Evolutionary conservation across 345 rosid genomes (phyloP), one percentile per base, ranked within the genome.

Genomic region (Citrus inodora): DNA sequence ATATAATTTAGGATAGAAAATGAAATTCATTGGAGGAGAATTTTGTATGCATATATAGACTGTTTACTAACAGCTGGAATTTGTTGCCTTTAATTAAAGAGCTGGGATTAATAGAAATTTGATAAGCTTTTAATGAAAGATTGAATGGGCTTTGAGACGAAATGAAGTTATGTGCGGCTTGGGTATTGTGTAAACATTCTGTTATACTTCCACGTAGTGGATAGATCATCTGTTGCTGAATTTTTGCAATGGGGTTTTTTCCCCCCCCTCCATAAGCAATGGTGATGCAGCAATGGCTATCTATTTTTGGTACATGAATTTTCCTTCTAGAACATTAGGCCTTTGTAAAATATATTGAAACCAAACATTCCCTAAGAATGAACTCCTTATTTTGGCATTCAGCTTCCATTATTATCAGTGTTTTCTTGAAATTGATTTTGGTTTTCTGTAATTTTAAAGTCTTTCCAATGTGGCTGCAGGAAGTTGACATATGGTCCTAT

Each of bases 401-500:
- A 28, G 17, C 69, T 78, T 21, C 16, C 10, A 25, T 10, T 10
- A 13, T 64, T n/a, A n/a, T 72, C 38, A 56, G 51, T 7, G 42
- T 27, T 27, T 61, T 48, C 19, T 27, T 74, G 37, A 28, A 38
- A 6, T 25, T 59, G n/a, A 16, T 21, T 51, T 61, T 76, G 40
- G 25, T 19, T 63, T 66, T 35, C 71, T 48, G 60, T 51, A 38
- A 58, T 75, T 33, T 53, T 69, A 42, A 88, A 75, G 71, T 77
- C 56, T 73, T 69, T 56, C 10, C 64, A 74, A 17, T 53, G 28
- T 87, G 67, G 56, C 82, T 84, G 82, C 93, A 96, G 99, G 98
- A 92, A 83, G 97, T 94, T 80, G 99, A 96, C 77, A 88, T 95
- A 59, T 95, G 99, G 99, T 95, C 99, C 46, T 95, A 88, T 25